phyloP scores from a whole-genome alignment of 805 yeast genomes.

The Myxozyma geophila region DNA sequence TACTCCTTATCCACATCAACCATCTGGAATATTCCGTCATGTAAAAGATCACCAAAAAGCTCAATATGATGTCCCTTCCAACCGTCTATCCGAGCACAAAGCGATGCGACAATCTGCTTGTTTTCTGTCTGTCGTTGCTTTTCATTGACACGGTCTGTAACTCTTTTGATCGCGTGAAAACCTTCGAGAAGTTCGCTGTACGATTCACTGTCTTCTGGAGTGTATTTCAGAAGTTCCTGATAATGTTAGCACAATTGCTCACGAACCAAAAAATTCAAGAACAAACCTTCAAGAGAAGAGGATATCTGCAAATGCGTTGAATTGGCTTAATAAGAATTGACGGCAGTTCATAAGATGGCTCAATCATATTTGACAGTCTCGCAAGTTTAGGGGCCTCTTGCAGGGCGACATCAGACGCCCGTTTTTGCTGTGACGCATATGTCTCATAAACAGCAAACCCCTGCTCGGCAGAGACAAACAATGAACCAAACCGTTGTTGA shows the following conservation, averaged over 20 bases:
- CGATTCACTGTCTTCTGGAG: conserved; percentile 57
- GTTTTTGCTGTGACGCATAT: conserved; percentile 88
- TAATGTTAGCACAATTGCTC: not conserved
- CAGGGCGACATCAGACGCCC: conserved; percentile 78
- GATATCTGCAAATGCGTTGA: conserved; percentile 95
- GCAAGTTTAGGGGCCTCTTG: conserved; percentile 62
- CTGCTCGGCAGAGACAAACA: conserved; percentile 81
- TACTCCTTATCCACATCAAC: conserved; percentile 82
- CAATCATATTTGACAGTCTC: conserved; percentile 59
- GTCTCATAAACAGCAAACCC: conserved; percentile 86
- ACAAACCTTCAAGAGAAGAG: conserved; percentile 59
- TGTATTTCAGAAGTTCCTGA: conserved; percentile 66
- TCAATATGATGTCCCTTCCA: conserved; percentile 88
- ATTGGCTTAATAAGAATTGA: conserved; percentile 90
- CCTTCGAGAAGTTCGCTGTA: conserved; percentile 75
- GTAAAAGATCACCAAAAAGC: conserved; percentile 83
- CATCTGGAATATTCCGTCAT: conserved; percentile 51
- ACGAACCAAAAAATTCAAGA: not conserved
- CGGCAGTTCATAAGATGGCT: conserved; percentile 86
- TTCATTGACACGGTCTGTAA: conserved; percentile 88
- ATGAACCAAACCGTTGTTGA: conserved; percentile 84
- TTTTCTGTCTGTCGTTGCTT: conserved; percentile 92
- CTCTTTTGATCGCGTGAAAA: conserved; percentile 72
- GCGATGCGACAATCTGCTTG: conserved; percentile 66
- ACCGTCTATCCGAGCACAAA: conserved; percentile 75